Percentiles rank a stretch among this genome's conserved stretches.
phyloP scores from a whole-genome alignment of 805 yeast species.

The Ogataea pini region DNA sequence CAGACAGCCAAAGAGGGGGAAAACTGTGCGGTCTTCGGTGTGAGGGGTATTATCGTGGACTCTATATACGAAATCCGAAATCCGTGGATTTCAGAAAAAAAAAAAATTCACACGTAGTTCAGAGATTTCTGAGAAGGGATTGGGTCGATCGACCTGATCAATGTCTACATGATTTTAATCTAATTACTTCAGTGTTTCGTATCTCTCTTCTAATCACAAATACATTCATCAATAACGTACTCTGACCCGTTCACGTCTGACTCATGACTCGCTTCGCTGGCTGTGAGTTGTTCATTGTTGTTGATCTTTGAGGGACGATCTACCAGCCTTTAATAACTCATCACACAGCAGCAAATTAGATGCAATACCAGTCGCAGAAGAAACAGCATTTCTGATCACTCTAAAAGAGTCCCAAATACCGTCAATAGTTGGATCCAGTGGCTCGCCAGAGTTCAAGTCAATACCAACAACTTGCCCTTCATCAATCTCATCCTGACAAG shows the following conservation, averaged over 20 bases:
- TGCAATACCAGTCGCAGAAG: conserved; percentile 93
- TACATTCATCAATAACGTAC: too few species aligned
- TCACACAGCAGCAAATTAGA: conserved; percentile 91
- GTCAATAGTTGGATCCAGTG: conserved; percentile 90
- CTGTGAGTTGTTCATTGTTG: conserved; percentile 9
- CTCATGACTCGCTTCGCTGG: too few species aligned
- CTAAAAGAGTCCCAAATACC: conserved; percentile 97
- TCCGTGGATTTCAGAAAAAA: background rate
- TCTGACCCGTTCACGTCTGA: too few species aligned
- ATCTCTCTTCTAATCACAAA: too few species aligned
- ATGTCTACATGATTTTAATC: too few species aligned
- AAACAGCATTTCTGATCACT: conserved; percentile 88
- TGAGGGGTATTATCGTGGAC: too few species aligned
- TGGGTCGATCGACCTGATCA: too few species aligned
- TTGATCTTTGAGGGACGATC: conserved; percentile 73
- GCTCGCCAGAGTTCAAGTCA: conserved; percentile 88
- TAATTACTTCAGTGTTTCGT: too few species aligned
- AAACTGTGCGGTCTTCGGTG: too few species aligned
- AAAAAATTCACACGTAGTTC: too few species aligned
- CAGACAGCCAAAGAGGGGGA: too few species aligned
- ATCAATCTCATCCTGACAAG: conserved; percentile 84
- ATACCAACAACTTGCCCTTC: conserved; percentile 88
- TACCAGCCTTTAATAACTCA: conserved; percentile 94
- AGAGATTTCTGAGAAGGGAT: too few species aligned
- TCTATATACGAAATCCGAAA: background rate